Evolutionary conservation across 208 protist species (phyloP), one percentile per base, ranked within the genome.

Genomic region (Crithidia brevicula): DNA sequence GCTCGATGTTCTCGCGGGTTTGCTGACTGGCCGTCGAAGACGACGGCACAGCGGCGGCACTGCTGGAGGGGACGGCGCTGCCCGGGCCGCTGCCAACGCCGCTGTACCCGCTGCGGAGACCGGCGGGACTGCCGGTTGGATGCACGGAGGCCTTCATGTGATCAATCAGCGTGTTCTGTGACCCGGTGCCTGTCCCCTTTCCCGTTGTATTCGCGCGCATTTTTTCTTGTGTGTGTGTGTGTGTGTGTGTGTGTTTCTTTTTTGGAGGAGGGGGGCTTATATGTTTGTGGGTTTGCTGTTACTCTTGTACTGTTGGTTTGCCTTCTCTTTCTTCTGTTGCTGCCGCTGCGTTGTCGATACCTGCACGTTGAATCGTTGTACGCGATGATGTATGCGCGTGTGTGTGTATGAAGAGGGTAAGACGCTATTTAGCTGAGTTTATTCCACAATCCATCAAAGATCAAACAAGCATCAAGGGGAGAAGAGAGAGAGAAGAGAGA

Each of bases 1-100:
- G 85, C 30, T 83, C 56, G 16, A 94, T 51, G 57, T 91, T 94
- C 45, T 77, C 77, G 52, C 79, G 82, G 0, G 85, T 81, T 47
- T 88, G 75, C 50, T 64, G 69, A 7, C 72, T 58, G 11, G 77
- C 58, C 3, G 58, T 69, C 7, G 53, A 73, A 1, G 60, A 65
- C 27, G 52, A 66, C 27, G 47, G 36, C 36, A 40, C 42, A 0
- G 36, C 45, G 33, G 42, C 38, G 18, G 30, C 23, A 36, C 56
- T 64, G 5, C 46, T 30, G 3, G 66, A 2, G 1, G 72, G 53
- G 22, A 65, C 63, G 31, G 65, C 61, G 30, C 36, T 61, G 27
- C 59, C 47, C 16, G 45, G 36, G 18, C 59, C 61, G 25, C 62
- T 31, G 49, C 56, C 56, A 13, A 76, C 42, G 36, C 47, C 45